phyloP scores from a whole-genome alignment of 208 protist genomes.

The Acanthamoeba sp. region DNA sequence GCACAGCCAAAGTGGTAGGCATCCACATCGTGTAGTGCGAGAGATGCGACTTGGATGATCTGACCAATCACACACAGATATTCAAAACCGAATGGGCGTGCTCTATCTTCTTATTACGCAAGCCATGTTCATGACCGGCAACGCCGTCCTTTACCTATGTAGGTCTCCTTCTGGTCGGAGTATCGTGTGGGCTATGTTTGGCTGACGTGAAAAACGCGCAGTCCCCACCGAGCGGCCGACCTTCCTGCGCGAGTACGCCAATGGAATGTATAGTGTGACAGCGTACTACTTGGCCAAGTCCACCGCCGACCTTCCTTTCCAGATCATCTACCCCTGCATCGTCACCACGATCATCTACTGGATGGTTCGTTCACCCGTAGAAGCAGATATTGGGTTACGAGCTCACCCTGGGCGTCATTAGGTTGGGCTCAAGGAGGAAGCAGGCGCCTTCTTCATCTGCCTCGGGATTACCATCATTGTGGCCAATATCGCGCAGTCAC shows the following conservation, averaged over 20 bases:
- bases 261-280: conserved; percentile 57
- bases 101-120: conserved; percentile 1
- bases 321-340: conserved; percentile 77
- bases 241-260: conserved; percentile 72
- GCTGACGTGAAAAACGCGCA: background rate
- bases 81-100: conserved; percentile 13
- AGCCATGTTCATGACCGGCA: conserved; percentile 53
- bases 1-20: background rate
- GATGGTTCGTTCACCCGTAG: conserved; percentile 4
- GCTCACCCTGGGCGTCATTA: background rate
- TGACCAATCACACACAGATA: background rate
- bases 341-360: conserved; percentile 81
- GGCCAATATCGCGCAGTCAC: conserved; percentile 59
- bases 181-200: background rate
- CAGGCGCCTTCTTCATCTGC: conserved; percentile 67
- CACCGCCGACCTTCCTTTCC: conserved; percentile 74
- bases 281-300: conserved; percentile 83
- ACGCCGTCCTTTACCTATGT: conserved; percentile 19
- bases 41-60: background rate
- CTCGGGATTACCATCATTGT: conserved; percentile 26
- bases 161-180: background rate
- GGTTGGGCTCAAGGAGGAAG: conserved; percentile 17
- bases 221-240: conserved; percentile 74
- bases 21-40: background rate
- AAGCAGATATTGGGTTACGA: background rate